Base-by-base conservation (phyloP, 208 protist genomes). In the Porcisia deanei region DNA sequence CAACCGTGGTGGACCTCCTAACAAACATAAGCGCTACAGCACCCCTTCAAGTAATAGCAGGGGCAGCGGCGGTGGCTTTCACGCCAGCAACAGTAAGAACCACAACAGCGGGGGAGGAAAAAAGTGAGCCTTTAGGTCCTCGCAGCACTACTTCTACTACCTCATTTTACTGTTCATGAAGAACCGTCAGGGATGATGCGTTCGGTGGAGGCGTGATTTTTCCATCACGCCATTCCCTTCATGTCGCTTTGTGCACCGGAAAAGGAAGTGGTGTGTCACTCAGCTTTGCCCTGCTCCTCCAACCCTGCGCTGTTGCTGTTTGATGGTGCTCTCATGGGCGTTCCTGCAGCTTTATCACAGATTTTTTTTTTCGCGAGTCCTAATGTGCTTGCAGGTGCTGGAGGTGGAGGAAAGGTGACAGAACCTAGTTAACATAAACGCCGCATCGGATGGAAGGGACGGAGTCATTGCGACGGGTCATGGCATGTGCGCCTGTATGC, bases 21-120 rank as follows among this genome's bases (percentile, higher is more conserved):
- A 84, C 59, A 80, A 65, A 59, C 54, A 70, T 58, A 80, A 37
- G 63, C 71, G 75, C 22, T 71, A 58, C 49, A 76, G 65, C 59
- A 45, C 52, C 22, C 68, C 75, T 58, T 34, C 60, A 22, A 47
- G 65, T 61, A 66, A 67, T 68, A 73, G 49, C 65, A 70, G 72
- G 57, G 57, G 64, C 37, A n/a, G 60, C 20, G 63, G 72, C 52
- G 37, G 63, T 9, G 63, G 57, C 43, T 58, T 43, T 49, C 20
- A 66, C 8, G n/a, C 25, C 10, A 41, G 37, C 22, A 58, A 76
- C 53, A 6, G 59, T 18, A 59, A 72, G 25, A 47, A 14, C 22
- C 20, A 43, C 53, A 43, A 25, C n/a, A 45, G 41, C 60, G 34
- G 34, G 7, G 69, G 66, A 18, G 45, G 76, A 5, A 61, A 34